Conservation (phyloP, 805 yeast genomes). For the Jamesozyma hellenica region DNA sequence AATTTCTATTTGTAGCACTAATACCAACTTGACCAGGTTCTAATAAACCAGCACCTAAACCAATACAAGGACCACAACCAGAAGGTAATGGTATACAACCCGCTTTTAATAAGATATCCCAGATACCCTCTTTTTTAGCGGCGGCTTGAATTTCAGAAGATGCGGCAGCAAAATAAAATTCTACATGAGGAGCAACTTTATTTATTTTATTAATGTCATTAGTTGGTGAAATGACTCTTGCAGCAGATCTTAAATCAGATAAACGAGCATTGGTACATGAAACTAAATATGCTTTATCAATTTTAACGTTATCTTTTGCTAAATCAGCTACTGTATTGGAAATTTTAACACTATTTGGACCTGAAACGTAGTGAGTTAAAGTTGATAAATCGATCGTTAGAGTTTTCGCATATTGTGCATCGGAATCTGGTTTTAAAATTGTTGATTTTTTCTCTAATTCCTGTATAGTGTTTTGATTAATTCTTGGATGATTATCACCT, state of each 20-base stretch:
- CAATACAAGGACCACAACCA: conserved; percentile 99
- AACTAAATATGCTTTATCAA: conserved; percentile 93
- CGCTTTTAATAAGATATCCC: conserved; percentile 82
- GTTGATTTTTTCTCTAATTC: conserved; percentile 15
- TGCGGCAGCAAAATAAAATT: conserved; percentile 96
- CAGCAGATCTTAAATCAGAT: conserved; percentile 90
- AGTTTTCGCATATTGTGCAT: conserved; percentile 83
- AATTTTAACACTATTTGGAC: conserved; percentile 95
- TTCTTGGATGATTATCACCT: conserved; percentile 74
- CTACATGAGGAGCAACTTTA: conserved; percentile 80
- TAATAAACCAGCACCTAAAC: conserved; percentile 86
- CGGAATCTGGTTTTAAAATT: conserved; percentile 46
- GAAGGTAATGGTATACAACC: conserved; percentile 95
- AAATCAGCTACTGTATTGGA: conserved; percentile 70
- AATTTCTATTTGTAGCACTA: conserved; percentile 95
- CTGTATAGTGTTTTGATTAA: conserved; percentile 52
- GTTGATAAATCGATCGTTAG: conserved; percentile 70
- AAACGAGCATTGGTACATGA: conserved; percentile 94
- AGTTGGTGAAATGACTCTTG: conserved; percentile 54
- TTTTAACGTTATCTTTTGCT: conserved; percentile 59
- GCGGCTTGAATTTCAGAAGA: conserved; percentile 86
- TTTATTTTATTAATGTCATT: conserved; percentile 29
- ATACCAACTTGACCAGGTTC: conserved; percentile 97
- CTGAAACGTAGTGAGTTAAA: conserved; percentile 81
- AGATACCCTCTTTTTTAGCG: conserved; percentile 84